phyloP scores from a whole-genome alignment of 2,329 filamentous ascomycete species.

The Macrophomina pseudophaseolina region DNA sequence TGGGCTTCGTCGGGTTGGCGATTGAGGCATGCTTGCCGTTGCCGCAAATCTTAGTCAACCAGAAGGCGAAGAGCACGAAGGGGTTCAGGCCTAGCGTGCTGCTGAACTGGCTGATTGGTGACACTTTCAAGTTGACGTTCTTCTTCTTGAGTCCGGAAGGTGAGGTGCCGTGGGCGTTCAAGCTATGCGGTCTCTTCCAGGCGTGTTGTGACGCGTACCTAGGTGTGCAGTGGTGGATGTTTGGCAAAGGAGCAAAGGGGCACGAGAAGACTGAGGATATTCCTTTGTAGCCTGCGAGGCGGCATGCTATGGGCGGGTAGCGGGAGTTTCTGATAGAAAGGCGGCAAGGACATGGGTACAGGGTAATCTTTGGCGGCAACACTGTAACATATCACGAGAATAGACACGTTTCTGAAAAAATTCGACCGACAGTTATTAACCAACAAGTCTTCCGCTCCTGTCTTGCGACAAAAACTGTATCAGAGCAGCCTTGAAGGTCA shows the following conservation, averaged over 20 bases:
- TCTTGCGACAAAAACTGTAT: no score
- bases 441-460: no score
- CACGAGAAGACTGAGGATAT: conserved; percentile 11
- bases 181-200: conserved; percentile 82
- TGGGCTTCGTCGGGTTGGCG: conserved; percentile 76
- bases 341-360: background rate
- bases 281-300: background rate
- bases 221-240: conserved; percentile 69
- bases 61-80: conserved; percentile 70
- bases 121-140: conserved; percentile 78
- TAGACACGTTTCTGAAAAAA: background rate
- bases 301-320: background rate
- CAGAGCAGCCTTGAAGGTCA: no score
- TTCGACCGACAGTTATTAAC: no score
- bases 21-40: conserved; percentile 83
- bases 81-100: conserved; percentile 79
- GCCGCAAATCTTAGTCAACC: conserved; percentile 77
- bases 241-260: conserved; percentile 37
- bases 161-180: conserved; percentile 77
- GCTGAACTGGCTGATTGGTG: conserved; percentile 77
- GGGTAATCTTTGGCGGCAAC: background rate
- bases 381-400: conserved; percentile 6
- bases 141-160: conserved; percentile 77
- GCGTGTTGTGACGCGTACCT: conserved; percentile 76
- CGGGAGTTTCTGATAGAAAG: background rate